A percentile compares a stretch with the other conserved stretches of the same genome.
phyloP scores from a whole-genome alignment of 768 basidiomycete genomes.

The Agaricus subrufescens region DNA sequence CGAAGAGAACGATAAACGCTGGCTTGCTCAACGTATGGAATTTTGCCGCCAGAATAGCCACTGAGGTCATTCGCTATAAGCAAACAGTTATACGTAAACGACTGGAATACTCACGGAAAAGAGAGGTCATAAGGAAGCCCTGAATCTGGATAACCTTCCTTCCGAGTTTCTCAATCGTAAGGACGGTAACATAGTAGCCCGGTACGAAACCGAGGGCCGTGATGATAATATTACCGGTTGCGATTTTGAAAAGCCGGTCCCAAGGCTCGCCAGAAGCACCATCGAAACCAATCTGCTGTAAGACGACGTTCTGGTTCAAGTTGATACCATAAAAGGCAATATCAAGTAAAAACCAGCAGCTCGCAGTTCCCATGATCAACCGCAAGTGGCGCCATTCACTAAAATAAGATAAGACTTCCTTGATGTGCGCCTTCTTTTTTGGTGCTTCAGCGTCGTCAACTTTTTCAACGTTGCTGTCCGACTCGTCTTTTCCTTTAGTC shows the following conservation, averaged over 20 bases:
- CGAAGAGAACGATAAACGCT: slow-evolving; percentile 68
- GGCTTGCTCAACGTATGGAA: slow-evolving; percentile 52
- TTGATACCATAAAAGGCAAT: slow-evolving; percentile 79
- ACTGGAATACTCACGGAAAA: slow-evolving; percentile 43
- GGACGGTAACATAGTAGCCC: slow-evolving; percentile 49
- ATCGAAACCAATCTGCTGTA: slow-evolving; percentile 66
- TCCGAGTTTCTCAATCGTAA: slow-evolving; percentile 70
- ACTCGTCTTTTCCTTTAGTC: slow-evolving; percentile 14
- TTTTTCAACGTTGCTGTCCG: slow-evolving; percentile 7
- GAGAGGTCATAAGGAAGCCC: slow-evolving; percentile 65
- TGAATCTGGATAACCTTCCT: slow-evolving; percentile 73
- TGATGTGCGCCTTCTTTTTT: slow-evolving; percentile 48
- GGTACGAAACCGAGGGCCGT: slow-evolving; percentile 76
- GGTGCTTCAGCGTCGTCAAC: slow-evolving; percentile 18
- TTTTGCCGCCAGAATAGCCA: slow-evolving; percentile 64
- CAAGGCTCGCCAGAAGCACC: slow-evolving; percentile 53
- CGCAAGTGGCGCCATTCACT: slow-evolving; percentile 69
- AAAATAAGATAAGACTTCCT: slow-evolving; percentile 64
- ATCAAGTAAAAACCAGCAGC: slow-evolving; percentile 75
- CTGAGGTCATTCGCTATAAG: slow-evolving; percentile 22
- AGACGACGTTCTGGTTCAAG: slow-evolving; percentile 71
- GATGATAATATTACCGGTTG: slow-evolving; percentile 66
- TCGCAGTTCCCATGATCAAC: slow-evolving; percentile 60
- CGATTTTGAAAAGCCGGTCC: slow-evolving; percentile 63
- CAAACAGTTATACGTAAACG: slow-evolving; percentile 6